Evolutionary conservation across 106 monocot species (phyloP).

Genomic region (Gastrodia elata): DNA sequence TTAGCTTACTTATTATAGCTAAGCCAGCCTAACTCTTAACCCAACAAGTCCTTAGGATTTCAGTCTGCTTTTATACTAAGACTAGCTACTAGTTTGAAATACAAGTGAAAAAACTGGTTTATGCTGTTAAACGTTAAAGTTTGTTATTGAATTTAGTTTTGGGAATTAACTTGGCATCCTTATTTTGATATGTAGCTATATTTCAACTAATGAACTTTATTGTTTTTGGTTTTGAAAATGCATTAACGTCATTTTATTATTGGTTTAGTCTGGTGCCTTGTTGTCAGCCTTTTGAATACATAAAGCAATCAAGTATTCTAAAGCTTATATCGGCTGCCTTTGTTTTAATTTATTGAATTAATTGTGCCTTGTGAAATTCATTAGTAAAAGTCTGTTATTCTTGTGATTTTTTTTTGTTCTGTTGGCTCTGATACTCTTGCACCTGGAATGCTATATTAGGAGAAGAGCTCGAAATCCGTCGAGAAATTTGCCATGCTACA

Average conservation of each 20-base stretch:
- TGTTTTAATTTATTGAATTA: not conserved
- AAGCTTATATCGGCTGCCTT: not conserved
- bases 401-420: not conserved
- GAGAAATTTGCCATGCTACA: constrained; percentile 55
- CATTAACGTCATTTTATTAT: not conserved
- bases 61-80: not conserved
- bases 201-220: not conserved
- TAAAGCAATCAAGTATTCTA: not conserved
- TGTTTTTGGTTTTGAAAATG: not conserved
- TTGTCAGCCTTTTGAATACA: not conserved
- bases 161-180: not conserved
- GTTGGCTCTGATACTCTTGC: not conserved
- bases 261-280: not conserved
- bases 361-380: not conserved
- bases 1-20: too few relatives aligned
- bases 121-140: too few relatives aligned
- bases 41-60: not conserved
- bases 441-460: constrained; percentile 17
- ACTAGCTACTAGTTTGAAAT: not conserved
- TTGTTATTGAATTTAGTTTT: too few relatives aligned
- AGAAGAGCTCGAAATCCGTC: constrained; percentile 54
- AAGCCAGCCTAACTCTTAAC: not conserved
- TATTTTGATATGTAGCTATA: not conserved
- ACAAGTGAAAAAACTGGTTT: not conserved
- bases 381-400: not conserved